Percentiles rank a stretch among this genome's conserved stretches.
These are phyloP conservation scores for Pythium insidiosum DNA, from an alignment of 352 stramenopile species.

Conservation along the genomic window DNA sequence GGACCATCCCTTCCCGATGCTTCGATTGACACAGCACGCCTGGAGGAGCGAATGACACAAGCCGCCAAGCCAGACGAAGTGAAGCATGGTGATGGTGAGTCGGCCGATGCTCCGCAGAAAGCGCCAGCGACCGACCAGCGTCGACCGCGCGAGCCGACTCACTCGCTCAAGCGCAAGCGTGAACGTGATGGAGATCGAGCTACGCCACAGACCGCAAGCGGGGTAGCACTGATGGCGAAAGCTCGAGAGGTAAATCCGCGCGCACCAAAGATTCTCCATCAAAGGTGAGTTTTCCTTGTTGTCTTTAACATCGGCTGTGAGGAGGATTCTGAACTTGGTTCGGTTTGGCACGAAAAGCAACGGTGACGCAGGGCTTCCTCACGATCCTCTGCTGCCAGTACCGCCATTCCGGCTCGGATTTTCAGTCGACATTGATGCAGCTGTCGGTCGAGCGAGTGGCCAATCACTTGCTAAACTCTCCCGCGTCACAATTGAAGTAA, in stretches of 20 bases:
- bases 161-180: conserved; percentile 64
- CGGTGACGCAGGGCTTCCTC: no score
- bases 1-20: conserved; percentile 45
- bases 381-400: conserved; percentile 37
- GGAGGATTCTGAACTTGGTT: no score
- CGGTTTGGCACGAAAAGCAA: no score
- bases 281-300: no score
- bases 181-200: conserved; percentile 47
- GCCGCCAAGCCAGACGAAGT: no score
- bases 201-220: conserved; percentile 1
- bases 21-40: conserved; percentile 35
- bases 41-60: conserved; percentile 52
- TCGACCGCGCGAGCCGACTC: not conserved
- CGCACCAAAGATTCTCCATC: conserved; percentile 39
- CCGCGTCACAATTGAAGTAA: conserved; percentile 40
- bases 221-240: conserved; percentile 22
- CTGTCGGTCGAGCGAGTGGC: not conserved
- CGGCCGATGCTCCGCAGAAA: not conserved
- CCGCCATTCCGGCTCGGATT: conserved; percentile 58
- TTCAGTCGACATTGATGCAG: conserved; percentile 45
- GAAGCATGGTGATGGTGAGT: not conserved
- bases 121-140: not conserved
- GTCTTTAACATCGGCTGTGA: no score
- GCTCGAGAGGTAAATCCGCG: conserved; percentile 31
- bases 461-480: no score